phyloP scores from a whole-genome alignment of 2,329 filamentous ascomycete species.

The Xylariaceae sp. region DNA sequence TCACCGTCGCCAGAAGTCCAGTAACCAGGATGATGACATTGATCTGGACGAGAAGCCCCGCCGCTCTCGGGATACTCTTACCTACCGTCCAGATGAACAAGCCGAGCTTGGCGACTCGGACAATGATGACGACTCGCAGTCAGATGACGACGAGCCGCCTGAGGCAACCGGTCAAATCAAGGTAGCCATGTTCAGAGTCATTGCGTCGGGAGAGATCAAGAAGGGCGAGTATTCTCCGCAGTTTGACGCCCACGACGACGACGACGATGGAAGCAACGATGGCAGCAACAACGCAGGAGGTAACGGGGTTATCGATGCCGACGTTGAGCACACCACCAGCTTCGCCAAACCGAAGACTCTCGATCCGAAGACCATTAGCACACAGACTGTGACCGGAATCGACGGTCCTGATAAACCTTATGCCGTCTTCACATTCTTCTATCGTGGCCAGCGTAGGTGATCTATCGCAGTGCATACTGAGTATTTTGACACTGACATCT shows the following conservation, averaged over 20 bases:
- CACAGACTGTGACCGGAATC: constrained; percentile 97
- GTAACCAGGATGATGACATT: constrained; percentile 35
- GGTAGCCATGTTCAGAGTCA: constrained; percentile 89
- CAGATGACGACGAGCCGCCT: constrained; percentile 73
- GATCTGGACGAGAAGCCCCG: constrained; percentile 42
- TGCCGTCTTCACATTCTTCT: constrained; percentile 96
- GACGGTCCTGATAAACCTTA: constrained; percentile 95
- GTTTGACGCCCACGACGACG: constrained; percentile 93
- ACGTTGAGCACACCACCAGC: constrained; percentile 94
- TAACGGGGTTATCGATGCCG: constrained; percentile 62
- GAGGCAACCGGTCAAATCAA: constrained; percentile 98
- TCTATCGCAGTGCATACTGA: neutral
- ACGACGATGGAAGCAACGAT: constrained; percentile 56
- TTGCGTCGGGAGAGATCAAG: constrained; percentile 95
- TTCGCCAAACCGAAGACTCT: constrained; percentile 95
- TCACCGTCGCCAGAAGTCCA: constrained; percentile 57
- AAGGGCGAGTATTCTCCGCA: constrained; percentile 97
- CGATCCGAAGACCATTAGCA: constrained; percentile 96
- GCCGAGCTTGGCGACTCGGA: constrained; percentile 66
- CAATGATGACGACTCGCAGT: constrained; percentile 68
- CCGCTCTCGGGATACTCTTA: constrained; percentile 54
- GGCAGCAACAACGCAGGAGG: constrained; percentile 47
- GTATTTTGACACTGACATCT: constrained; percentile 8
- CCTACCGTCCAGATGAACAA: constrained; percentile 73
- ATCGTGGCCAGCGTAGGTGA: constrained; percentile 85